Conservation (phyloP, 768 basidiomycete species). For the Lentinus tigrinus region DNA sequence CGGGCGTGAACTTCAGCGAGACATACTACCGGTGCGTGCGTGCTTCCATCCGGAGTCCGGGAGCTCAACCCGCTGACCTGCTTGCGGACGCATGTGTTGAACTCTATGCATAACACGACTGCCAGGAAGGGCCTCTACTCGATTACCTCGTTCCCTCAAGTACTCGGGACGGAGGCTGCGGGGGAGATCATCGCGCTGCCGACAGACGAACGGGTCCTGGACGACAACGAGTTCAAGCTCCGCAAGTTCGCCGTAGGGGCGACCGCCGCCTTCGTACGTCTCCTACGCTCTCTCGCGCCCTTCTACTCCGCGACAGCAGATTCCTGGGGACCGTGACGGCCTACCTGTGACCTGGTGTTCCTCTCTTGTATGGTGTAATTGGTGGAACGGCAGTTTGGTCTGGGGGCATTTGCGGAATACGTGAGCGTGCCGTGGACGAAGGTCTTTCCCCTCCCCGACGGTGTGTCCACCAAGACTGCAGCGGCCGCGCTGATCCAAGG, state of each 20-base stretch:
- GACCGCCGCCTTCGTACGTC: conserved; percentile 60
- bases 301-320: too few relatives aligned
- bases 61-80: background rate
- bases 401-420: conserved; percentile 68
- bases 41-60: too few relatives aligned
- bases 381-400: conserved; percentile 12
- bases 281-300: too few relatives aligned
- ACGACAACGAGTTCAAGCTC: conserved; percentile 60
- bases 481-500: conserved; percentile 64
- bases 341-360: too few relatives aligned
- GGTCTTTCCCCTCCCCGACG: conserved; percentile 61
- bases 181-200: conserved; percentile 79
- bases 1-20: conserved; percentile 87
- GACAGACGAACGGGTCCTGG: conserved; percentile 56
- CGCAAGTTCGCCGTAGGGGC: conserved; percentile 64
- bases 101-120: too few relatives aligned
- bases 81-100: too few relatives aligned
- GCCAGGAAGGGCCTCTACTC: conserved; percentile 65
- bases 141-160: conserved; percentile 53
- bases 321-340: too few relatives aligned
- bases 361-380: too few relatives aligned
- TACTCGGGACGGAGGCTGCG: conserved; percentile 74
- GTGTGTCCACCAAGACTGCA: conserved; percentile 54
- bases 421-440: conserved; percentile 58
- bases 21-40: conserved; percentile 67